These are phyloP conservation scores for Senna tora DNA, from an alignment of 306 rosid species.

Conservation along the genomic window DNA sequence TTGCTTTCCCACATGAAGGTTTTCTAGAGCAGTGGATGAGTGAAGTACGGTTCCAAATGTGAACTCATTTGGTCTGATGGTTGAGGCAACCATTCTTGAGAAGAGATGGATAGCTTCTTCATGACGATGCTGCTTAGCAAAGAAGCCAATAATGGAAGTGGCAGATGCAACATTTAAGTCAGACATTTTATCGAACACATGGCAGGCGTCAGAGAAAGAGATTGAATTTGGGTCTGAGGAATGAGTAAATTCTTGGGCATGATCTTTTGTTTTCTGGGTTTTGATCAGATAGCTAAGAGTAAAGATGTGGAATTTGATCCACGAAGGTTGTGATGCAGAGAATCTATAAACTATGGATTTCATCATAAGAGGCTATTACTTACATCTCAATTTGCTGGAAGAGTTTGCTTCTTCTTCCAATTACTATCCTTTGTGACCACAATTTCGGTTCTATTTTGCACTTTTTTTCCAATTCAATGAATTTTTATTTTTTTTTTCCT, in stretches of 20 bases:
- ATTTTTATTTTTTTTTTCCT: not conserved
- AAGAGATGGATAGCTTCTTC: conserved; percentile 63
- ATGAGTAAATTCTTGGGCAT: not conserved
- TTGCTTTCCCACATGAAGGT: conserved; percentile 59
- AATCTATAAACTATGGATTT: conserved; percentile 42
- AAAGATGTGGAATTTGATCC: conserved; percentile 45
- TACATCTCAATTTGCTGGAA: not conserved
- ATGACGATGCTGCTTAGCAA: conserved; percentile 50
- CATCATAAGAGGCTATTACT: conserved; percentile 29
- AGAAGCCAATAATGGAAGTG: conserved; percentile 60
- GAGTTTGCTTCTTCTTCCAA: not conserved
- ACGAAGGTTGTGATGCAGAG: conserved; percentile 32
- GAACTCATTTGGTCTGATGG: conserved; percentile 68
- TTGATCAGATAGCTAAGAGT: conserved; percentile 40
- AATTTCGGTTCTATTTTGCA: conserved; percentile 1
- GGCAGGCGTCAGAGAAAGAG: conserved; percentile 51
- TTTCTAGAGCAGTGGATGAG: conserved; percentile 53
- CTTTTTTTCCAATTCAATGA: not conserved
- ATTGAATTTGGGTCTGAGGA: conserved; percentile 6
- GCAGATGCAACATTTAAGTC: conserved; percentile 61
- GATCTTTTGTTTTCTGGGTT: conserved; percentile 34
- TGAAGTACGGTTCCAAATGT: conserved; percentile 76
- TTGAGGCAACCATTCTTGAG: conserved; percentile 60
- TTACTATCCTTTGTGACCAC: not conserved
- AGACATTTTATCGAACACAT: conserved; percentile 68